Evolutionary conservation across 2,329 filamentous ascomycete genomes (phyloP), one percentile per base, ranked within the genome.

Genomic region (Curvularia verruculosa): DNA sequence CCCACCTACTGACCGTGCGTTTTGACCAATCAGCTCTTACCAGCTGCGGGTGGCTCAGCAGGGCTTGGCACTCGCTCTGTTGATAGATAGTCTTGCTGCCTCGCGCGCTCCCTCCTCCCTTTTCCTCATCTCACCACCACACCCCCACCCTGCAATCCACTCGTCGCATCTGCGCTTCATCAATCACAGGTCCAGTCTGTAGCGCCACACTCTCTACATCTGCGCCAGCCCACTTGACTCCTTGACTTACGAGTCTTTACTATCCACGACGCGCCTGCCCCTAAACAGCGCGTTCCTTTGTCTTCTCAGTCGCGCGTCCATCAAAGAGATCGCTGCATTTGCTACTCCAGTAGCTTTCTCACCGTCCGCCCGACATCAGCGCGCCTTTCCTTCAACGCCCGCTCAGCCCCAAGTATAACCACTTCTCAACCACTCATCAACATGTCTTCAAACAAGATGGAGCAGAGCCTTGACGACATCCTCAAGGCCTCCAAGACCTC

Each of bases 401-500:
- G 54, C 52, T 59, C 53, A 63, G 24, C 21, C 37, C 40, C 61
- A 58, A 61, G 58, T 58, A 58, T 58, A 40, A 54, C 34, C 51
- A 43, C 53, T 40, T 59, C 47, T 53, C 50, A 56, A 52, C 49
- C 50, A 31, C 56, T 58, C 57, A 57, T 64, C 69, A 67, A 39
- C 59, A 73, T 75, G 72, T 71, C 54, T 54, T 49, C 70, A 64
- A 89, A 87, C 83, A 97, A 97, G 83, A 90, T 99, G 75, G 92
- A 97, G 79, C 89, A 96, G 83, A 93, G 92, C 82, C 91, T 99
- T 69, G 95, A 98, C 79, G 92, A 97, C 82, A 97, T 99, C 80
- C 88, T 96, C 83, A 91, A 89, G 78, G 90, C 87, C 75, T 76
- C 82, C 77, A 61, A 58, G 51, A 54, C 49, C n/a, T 75, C 82